A percentile compares a stretch with the other conserved stretches of the same genome.
Conservation (phyloP, 345 rosid genomes). For the Salix koriyanagi region DNA sequence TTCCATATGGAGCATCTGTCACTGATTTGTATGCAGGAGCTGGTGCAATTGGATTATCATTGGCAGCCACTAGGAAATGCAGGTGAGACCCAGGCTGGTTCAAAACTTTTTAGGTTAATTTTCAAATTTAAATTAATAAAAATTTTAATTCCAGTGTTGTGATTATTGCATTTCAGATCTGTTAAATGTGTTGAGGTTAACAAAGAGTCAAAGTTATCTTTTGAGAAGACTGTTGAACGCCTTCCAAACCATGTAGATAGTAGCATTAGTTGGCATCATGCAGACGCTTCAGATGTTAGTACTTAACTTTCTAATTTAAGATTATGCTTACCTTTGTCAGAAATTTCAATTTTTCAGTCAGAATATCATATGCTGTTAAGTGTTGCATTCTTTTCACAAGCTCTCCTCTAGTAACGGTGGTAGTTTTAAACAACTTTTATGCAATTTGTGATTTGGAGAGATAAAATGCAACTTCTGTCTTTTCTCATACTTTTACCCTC, state of each 20-base stretch:
- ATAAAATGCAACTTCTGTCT: background rate
- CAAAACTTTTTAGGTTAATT: background rate
- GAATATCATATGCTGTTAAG: background rate
- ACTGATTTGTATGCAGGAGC: slow-evolving; percentile 97
- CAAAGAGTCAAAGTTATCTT: slow-evolving; percentile 80
- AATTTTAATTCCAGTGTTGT: slow-evolving; percentile 11
- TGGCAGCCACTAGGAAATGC: slow-evolving; percentile 84
- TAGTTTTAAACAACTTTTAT: background rate
- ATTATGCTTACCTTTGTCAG: slow-evolving; percentile 4
- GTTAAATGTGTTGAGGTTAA: slow-evolving; percentile 90
- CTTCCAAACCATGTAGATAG: slow-evolving; percentile 59
- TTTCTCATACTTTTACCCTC: background rate
- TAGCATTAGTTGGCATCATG: slow-evolving; percentile 88
- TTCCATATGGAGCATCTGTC: slow-evolving; percentile 79
- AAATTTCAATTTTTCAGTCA: background rate
- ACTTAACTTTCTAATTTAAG: slow-evolving; percentile 5
- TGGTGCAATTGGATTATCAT: slow-evolving; percentile 86
- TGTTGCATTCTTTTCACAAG: background rate
- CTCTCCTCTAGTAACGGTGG: background rate
- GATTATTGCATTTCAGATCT: slow-evolving; percentile 45
- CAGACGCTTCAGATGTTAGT: slow-evolving; percentile 80
- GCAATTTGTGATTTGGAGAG: background rate
- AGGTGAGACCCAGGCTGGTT: slow-evolving; percentile 44
- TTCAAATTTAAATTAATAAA: background rate
- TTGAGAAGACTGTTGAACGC: slow-evolving; percentile 80